These are phyloP conservation scores for Penicillium diatomitis DNA, from an alignment of 495 filamentous ascomycete species.

Conservation along the genomic window DNA sequence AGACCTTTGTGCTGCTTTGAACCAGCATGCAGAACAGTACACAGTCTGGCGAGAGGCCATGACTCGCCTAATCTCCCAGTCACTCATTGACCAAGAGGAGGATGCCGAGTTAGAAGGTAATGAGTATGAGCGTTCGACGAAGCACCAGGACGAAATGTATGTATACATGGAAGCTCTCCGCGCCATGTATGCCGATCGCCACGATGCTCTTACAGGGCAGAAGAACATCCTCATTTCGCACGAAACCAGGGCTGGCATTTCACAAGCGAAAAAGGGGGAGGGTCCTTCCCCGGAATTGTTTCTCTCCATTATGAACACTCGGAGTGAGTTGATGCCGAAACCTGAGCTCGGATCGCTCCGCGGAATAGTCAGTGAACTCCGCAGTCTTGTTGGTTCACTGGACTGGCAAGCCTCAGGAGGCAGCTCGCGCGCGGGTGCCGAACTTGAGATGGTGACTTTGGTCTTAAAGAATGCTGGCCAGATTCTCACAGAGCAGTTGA, in stretches of 20 bases:
- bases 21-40: constrained; percentile 59
- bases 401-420: constrained; percentile 51
- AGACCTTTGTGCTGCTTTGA: constrained; percentile 45
- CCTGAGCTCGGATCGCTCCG: constrained; percentile 54
- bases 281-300: constrained; percentile 66
- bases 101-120: constrained; percentile 67
- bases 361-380: constrained; percentile 57
- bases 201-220: constrained; percentile 64
- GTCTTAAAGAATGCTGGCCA: constrained; percentile 50
- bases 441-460: constrained; percentile 51
- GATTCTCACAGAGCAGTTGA: constrained; percentile 55
- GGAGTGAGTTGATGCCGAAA: constrained; percentile 48
- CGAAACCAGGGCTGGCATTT: constrained; percentile 52
- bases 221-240: constrained; percentile 70
- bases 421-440: constrained; percentile 51
- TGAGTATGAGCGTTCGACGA: constrained; percentile 81
- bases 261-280: constrained; percentile 49
- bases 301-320: constrained; percentile 48
- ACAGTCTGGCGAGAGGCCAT: constrained; percentile 65
- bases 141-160: constrained; percentile 75
- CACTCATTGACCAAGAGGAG: constrained; percentile 76
- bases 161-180: constrained; percentile 72
- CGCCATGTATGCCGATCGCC: constrained; percentile 66
- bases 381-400: constrained; percentile 52
- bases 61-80: constrained; percentile 56